These are phyloP conservation scores for Phoma sp. DNA, from an alignment of 2,329 filamentous ascomycete genomes.

Conservation along the genomic window DNA sequence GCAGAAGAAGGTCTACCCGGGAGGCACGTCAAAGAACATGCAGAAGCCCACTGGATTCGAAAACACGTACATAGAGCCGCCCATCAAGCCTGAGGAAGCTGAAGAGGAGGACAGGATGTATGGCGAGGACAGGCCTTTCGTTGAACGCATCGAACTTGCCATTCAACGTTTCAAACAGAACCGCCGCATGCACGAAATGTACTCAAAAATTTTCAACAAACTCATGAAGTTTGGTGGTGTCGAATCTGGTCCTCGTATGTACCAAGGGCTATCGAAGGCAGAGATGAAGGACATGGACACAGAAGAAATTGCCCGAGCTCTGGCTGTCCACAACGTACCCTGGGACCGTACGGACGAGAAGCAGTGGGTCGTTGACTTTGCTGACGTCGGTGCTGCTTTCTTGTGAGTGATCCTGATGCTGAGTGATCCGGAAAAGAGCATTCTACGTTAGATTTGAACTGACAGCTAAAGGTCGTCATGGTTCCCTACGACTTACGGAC, in stretches of 20 bases:
- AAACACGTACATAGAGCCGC: constrained; percentile 81
- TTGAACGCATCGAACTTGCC: constrained; percentile 80
- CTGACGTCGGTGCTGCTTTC: constrained; percentile 77
- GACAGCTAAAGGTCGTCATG: constrained; percentile 59
- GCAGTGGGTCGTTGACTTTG: constrained; percentile 82
- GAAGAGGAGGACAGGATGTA: constrained; percentile 74
- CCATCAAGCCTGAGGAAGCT: constrained; percentile 73
- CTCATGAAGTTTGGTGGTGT: constrained; percentile 87
- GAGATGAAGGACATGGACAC: constrained; percentile 68
- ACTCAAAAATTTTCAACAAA: constrained; percentile 72
- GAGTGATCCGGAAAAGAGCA: not conserved
- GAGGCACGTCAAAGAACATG: constrained; percentile 52
- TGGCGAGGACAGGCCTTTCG: constrained; percentile 53
- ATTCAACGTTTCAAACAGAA: constrained; percentile 81
- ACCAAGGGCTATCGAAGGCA: constrained; percentile 67
- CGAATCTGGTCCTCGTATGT: constrained; percentile 66
- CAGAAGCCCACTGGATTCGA: constrained; percentile 56
- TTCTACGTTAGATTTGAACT: constrained; percentile 6
- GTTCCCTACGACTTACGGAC: constrained; percentile 62
- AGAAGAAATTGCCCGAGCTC: constrained; percentile 68
- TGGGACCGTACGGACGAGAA: constrained; percentile 56
- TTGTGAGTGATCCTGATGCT: constrained; percentile 62
- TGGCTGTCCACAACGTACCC: constrained; percentile 67
- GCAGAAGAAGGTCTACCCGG: constrained; percentile 36
- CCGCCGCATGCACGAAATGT: constrained; percentile 72